These are phyloP conservation scores for Polychytrium aggregatum DNA, from an alignment of 192 early-diverging fungal species.

Conservation along the genomic window DNA sequence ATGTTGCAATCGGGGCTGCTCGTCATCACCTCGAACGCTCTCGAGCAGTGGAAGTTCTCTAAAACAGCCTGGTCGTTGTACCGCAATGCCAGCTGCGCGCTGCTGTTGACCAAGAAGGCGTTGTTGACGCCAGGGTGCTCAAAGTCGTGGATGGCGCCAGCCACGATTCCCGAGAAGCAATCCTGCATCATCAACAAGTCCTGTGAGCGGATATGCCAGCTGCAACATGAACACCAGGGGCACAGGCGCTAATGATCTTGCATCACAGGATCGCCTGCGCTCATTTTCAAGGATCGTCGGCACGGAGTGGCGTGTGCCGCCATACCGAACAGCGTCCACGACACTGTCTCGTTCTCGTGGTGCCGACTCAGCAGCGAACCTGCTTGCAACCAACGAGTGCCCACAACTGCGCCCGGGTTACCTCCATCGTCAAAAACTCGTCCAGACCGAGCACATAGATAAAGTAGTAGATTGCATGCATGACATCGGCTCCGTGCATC, in stretches of 20 bases:
- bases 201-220: background rate
- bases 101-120: conserved; percentile 35
- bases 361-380: no score
- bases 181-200: conserved; percentile 6
- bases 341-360: no score
- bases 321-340: no score
- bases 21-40: conserved; percentile 32
- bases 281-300: no score
- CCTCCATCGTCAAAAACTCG: conserved; percentile 12
- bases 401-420: no score
- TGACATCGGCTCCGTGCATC: conserved; percentile 38
- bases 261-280: no score
- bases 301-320: no score
- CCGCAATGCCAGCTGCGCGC: conserved; percentile 29
- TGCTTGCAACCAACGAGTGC: no score
- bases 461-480: conserved; percentile 34
- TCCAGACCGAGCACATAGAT: conserved; percentile 9
- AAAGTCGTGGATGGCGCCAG: conserved; percentile 26
- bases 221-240: no score
- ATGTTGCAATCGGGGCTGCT: conserved; percentile 22
- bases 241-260: no score
- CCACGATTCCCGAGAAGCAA: conserved; percentile 19
- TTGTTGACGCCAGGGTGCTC: conserved; percentile 40
- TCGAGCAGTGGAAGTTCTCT: conserved; percentile 37
- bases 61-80: conserved; percentile 44